A percentile compares a stretch with the other conserved stretches of the same genome.
phyloP scores from a whole-genome alignment of 441 rosid species.

The Gossypium gossypioides region DNA sequence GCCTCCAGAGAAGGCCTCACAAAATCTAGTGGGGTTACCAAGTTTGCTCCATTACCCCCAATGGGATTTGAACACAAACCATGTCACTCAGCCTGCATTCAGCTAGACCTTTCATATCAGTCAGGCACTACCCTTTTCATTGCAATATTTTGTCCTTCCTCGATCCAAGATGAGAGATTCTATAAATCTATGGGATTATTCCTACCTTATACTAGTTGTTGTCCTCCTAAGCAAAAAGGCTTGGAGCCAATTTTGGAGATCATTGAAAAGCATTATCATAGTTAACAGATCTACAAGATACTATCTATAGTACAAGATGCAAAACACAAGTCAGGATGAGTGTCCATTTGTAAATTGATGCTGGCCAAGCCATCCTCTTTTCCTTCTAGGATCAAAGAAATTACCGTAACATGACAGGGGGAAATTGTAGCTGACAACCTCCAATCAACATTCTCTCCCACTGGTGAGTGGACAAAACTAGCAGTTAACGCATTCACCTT shows the following conservation, averaged over 20 bases:
- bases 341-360: not conserved
- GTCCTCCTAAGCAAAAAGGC: not conserved
- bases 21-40: not conserved
- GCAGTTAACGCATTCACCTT: slow-evolving; percentile 89
- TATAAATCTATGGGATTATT: not conserved
- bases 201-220: not conserved
- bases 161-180: not conserved
- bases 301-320: not conserved
- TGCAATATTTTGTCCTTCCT: slow-evolving; percentile 6
- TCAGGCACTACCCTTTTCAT: not conserved
- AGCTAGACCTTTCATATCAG: not conserved
- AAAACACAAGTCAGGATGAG: not conserved
- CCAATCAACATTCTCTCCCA: slow-evolving; percentile 94
- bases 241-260: not conserved
- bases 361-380: not conserved
- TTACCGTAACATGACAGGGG: slow-evolving; percentile 96
- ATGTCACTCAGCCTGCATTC: not conserved
- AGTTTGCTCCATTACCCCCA: not conserved
- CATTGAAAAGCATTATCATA: not conserved
- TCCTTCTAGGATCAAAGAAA: slow-evolving; percentile 21
- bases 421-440: slow-evolving; percentile 86
- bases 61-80: not conserved
- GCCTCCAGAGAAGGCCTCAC: not conserved
- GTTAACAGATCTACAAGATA: not conserved
- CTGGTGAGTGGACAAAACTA: slow-evolving; percentile 71